Evolutionary conservation across 169 alveolate genomes (phyloP).

Genomic region (Plasmodium gallinaceum): DNA sequence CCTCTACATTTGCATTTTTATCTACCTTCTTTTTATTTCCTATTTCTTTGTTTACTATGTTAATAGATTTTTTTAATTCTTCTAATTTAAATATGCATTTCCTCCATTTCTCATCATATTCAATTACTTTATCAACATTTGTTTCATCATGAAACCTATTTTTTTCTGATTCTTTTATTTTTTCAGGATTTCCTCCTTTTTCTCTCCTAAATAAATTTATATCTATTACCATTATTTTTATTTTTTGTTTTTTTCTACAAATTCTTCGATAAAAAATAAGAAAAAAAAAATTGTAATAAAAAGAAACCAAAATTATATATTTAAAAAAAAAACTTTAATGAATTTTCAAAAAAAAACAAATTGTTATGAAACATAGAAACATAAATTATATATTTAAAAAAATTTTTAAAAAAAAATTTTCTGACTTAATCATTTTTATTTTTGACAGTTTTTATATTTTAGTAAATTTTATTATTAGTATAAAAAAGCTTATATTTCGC

Average conservation of each 20-base stretch:
- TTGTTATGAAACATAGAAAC: not conserved
- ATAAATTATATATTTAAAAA: not conserved
- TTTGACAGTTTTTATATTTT: no score
- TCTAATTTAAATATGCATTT: constrained; percentile 85
- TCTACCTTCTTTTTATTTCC: constrained; percentile 78
- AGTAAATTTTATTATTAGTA: no score
- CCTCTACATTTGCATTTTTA: constrained; percentile 79
- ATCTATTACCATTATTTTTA: constrained; percentile 82
- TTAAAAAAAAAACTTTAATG: not conserved
- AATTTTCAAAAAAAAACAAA: not conserved
- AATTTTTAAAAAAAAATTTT: no score
- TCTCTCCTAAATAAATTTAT: constrained; percentile 82
- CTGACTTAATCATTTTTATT: no score
- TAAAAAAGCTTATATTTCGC: no score
- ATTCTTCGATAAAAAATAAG: not conserved
- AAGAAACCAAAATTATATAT: no score
- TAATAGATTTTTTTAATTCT: constrained; percentile 84
- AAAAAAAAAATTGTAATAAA: no score
- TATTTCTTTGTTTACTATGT: constrained; percentile 78
- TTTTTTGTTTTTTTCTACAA: not conserved
- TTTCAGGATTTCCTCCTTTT: constrained; percentile 78
- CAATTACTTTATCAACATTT: constrained; percentile 84
- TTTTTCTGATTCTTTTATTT: constrained; percentile 81
- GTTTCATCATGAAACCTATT: constrained; percentile 81
- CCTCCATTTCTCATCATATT: constrained; percentile 89